phyloP scores from a whole-genome alignment of 352 stramenopile genomes.

The Phytopythium vexans region DNA sequence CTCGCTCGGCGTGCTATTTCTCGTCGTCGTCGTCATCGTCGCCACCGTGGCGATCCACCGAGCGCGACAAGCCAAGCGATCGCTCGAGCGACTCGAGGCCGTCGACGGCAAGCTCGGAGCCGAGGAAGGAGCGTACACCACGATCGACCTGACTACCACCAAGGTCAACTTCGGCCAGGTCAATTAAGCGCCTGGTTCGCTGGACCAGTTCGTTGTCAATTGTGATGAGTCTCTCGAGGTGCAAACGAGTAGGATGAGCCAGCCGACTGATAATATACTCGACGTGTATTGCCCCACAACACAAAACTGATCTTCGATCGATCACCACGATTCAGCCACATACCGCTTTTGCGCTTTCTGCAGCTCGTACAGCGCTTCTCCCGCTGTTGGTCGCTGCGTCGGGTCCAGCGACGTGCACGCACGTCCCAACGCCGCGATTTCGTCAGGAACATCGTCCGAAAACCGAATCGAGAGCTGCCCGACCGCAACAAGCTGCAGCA shows the following conservation, averaged over 20 bases:
- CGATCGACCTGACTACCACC: constrained; percentile 11
- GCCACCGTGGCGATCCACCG: constrained; percentile 1
- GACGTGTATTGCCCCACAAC: no score
- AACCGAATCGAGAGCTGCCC: constrained; percentile 35
- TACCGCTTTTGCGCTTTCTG: constrained; percentile 9
- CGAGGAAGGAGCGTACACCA: constrained; percentile 20
- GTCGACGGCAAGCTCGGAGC: constrained; percentile 17
- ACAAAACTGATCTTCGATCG: no score
- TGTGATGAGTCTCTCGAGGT: no score
- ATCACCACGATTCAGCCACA: no score
- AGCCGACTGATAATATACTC: no score
- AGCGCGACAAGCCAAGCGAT: background rate
- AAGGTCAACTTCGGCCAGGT: constrained; percentile 1
- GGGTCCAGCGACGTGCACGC: constrained; percentile 36
- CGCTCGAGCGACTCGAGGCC: constrained; percentile 11
- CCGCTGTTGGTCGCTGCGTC: constrained; percentile 25
- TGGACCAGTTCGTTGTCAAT: no score
- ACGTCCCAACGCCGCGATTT: constrained; percentile 21
- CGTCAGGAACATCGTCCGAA: constrained; percentile 14
- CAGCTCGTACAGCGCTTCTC: constrained; percentile 29
- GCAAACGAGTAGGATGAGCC: no score
- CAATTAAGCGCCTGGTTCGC: no score
- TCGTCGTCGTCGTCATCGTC: constrained; percentile 12
- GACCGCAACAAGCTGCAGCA: constrained; percentile 34
- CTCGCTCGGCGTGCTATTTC: constrained; percentile 4